Evolutionary conservation across 163 green algal species (phyloP).

Genomic region (Scenedesmus sp.): DNA sequence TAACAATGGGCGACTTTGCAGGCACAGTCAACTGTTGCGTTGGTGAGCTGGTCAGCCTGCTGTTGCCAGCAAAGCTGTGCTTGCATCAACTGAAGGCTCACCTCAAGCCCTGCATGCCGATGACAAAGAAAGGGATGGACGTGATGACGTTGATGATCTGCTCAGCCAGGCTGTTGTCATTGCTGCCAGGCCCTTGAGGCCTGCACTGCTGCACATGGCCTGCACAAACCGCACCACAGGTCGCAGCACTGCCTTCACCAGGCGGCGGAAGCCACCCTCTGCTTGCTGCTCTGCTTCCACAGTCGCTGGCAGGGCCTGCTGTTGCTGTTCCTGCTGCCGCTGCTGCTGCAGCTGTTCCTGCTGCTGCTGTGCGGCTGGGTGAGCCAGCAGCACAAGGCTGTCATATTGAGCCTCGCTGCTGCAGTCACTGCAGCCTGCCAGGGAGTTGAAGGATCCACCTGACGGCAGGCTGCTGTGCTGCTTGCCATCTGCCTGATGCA

Average conservation of each 20-base stretch:
- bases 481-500: conserved; percentile 6
- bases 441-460: conserved; percentile 15
- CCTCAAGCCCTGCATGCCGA: conserved; percentile 67
- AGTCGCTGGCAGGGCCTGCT: background rate
- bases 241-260: background rate
- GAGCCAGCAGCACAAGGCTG: background rate
- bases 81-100: background rate
- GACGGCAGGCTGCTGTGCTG: background rate
- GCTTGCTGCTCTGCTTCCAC: background rate
- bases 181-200: conserved; percentile 62
- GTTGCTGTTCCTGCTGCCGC: background rate
- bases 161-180: conserved; percentile 67
- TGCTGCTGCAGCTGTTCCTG: background rate
- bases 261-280: background rate
- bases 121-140: conserved; percentile 70
- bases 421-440: conserved; percentile 10
- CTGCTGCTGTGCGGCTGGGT: background rate
- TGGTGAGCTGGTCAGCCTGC: background rate
- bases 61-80: background rate
- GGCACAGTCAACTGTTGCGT: background rate
- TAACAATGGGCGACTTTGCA: background rate
- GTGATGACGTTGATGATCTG: conserved; percentile 72
- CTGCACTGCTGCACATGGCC: background rate
- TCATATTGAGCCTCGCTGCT: background rate
- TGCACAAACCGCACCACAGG: background rate